These are phyloP conservation scores for Lonicera japonica DNA, from an alignment of 129 eudicot species.

Conservation along the genomic window DNA sequence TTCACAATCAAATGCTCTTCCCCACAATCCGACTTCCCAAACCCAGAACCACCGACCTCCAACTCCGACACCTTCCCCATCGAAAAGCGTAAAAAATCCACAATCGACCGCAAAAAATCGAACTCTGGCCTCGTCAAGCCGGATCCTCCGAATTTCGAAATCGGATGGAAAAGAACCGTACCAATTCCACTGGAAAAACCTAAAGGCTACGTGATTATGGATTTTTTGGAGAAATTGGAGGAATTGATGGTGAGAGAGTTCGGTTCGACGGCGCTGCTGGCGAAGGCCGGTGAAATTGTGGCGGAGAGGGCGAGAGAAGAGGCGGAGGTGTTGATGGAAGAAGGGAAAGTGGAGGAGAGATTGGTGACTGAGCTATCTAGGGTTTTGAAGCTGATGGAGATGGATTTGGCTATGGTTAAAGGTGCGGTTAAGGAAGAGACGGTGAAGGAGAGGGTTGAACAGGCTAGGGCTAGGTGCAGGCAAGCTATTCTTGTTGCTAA, in stretches of 20 bases:
- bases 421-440: slow-evolving; percentile 92
- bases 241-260: slow-evolving; percentile 59
- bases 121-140: slow-evolving; percentile 41
- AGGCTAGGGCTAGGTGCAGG: slow-evolving; percentile 78
- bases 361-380: slow-evolving; percentile 78
- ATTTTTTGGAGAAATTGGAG: slow-evolving; percentile 65
- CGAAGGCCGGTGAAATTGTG: slow-evolving; percentile 76
- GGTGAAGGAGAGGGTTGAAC: slow-evolving; percentile 59
- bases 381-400: slow-evolving; percentile 89
- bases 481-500: slow-evolving; percentile 92
- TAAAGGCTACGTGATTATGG: slow-evolving; percentile 74
- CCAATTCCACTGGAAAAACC: slow-evolving; percentile 70
- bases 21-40: slow-evolving; percentile 26
- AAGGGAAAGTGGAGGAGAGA: slow-evolving; percentile 86
- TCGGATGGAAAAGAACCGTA: slow-evolving; percentile 80
- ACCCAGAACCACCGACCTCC: slow-evolving; percentile 36
- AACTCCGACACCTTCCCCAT: slow-evolving; percentile 55
- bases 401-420: slow-evolving; percentile 91
- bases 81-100: slow-evolving; percentile 61
- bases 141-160: slow-evolving; percentile 71
- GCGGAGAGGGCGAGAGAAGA: slow-evolving; percentile 84
- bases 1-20: slow-evolving; percentile 30
- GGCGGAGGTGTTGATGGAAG: slow-evolving; percentile 72
- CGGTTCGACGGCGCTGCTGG: slow-evolving; percentile 68
- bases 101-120: slow-evolving; percentile 50